Evolutionary conservation across 768 basidiomycete species (phyloP), one percentile per base, ranked within the genome.

Genomic region (Termitomyces sp.): DNA sequence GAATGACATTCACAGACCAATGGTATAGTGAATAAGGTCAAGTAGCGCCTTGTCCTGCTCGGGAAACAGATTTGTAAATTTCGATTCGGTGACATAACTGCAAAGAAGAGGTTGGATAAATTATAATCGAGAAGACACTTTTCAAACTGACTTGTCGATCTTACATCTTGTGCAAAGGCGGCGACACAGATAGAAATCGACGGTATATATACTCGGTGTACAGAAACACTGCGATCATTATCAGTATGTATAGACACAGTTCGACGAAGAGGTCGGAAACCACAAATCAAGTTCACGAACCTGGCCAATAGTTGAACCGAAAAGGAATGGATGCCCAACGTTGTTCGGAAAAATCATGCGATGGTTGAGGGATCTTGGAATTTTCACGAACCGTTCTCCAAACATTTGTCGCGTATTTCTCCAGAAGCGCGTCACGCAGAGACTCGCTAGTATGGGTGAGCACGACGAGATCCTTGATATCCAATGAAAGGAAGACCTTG

Each of bases 11-110:
- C 36, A 50, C 60, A 36, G 51, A 75, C 74, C 55, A 33, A 72
- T 64, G 1, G 73, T 75, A 55, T 69, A 62, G 4, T 67, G 70
- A 22, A 73, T 56, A 20, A 74, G 59, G 6, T 70, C 63, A 10
- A 74, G 55, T 20, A 74, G 58, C 5, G 55, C 54, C 9, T 34
- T 31, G 16, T 73, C 67, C n/a, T 65, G 59, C 20, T 64, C 59
- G 1, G 73, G 72, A 56, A 66, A 76, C 9, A 39, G 28, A 0
- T n/a, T 56, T 8, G 48, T 47, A 58, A 71, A 71, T 13, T 61
- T 67, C n/a, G 56, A 62, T n/a, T 52, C 58, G 8, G 60, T 64
- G 6, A 72, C 65, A 28, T 69, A 64, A 51, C 75, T 76, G 48
- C 1, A 33, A 15, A 26, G 33, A 48, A 18, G n/a, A n/a, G 31